Evolutionary conservation across 495 filamentous ascomycete species (phyloP).

Genomic region (Aspergillus asperescens): DNA sequence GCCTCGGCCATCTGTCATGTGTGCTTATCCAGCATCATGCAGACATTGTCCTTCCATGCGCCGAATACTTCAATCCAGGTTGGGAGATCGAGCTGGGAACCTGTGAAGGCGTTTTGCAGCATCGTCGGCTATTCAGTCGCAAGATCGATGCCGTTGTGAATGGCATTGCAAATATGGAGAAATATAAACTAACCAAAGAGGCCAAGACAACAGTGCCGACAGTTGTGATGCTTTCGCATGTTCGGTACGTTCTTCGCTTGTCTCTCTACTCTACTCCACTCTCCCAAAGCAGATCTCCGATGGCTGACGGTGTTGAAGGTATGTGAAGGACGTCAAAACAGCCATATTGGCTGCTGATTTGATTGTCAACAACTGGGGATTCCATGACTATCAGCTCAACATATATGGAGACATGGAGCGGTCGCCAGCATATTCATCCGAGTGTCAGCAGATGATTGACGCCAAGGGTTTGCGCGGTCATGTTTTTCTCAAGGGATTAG

Average conservation of each 20-base stretch:
- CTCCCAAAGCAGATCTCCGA: no score
- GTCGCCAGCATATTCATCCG: conserved; percentile 51
- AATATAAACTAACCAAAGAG: conserved; percentile 51
- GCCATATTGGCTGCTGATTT: conserved; percentile 58
- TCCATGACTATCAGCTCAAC: conserved; percentile 54
- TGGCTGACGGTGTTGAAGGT: background rate
- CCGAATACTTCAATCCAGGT: conserved; percentile 61
- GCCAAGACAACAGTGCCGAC: conserved; percentile 52
- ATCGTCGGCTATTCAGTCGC: conserved; percentile 50
- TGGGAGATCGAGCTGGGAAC: conserved; percentile 63
- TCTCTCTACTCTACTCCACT: no score
- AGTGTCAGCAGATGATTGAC: conserved; percentile 56
- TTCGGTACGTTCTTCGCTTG: no score
- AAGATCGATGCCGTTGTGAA: conserved; percentile 65
- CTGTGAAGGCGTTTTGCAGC: conserved; percentile 48
- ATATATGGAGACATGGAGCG: conserved; percentile 59
- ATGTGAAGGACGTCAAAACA: conserved; percentile 57
- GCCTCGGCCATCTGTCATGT: conserved; percentile 31
- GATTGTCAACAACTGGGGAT: conserved; percentile 61
- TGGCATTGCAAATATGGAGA: conserved; percentile 59
- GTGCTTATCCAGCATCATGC: conserved; percentile 55
- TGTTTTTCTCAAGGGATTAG: conserved; percentile 51
- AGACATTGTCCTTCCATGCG: conserved; percentile 59
- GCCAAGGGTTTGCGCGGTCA: conserved; percentile 49
- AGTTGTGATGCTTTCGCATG: conserved; percentile 58